Conservation (phyloP, 2,329 filamentous ascomycete species). For the Alternaria ethzedia region DNA sequence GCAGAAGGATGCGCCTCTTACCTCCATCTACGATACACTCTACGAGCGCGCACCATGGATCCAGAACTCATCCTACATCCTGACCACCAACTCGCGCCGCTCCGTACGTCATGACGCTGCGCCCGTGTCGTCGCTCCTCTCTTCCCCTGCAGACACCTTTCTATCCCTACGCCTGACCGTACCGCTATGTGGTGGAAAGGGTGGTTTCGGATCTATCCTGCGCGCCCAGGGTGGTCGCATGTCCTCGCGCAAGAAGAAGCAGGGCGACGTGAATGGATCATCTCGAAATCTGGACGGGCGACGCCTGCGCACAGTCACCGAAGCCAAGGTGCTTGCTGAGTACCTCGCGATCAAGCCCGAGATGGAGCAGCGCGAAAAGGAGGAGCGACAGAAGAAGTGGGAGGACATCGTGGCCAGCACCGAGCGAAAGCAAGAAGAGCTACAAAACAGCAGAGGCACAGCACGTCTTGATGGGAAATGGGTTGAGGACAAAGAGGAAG, state of each 20-base stretch:
- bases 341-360: slow-evolving; percentile 95
- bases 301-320: slow-evolving; percentile 86
- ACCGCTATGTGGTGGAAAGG: slow-evolving; percentile 89
- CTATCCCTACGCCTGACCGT: slow-evolving; percentile 81
- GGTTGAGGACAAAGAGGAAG: slow-evolving; percentile 94
- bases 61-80: slow-evolving; percentile 66
- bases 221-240: slow-evolving; percentile 97
- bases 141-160: slow-evolving; percentile 66
- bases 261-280: slow-evolving; percentile 83
- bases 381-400: slow-evolving; percentile 83
- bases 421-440: slow-evolving; percentile 82
- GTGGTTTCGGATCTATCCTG: slow-evolving; percentile 95
- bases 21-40: slow-evolving; percentile 70
- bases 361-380: slow-evolving; percentile 94
- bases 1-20: slow-evolving; percentile 69
- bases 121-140: slow-evolving; percentile 68
- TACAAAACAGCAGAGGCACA: slow-evolving; percentile 73
- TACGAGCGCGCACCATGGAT: slow-evolving; percentile 64
- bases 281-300: slow-evolving; percentile 93
- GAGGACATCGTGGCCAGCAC: slow-evolving; percentile 85
- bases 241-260: slow-evolving; percentile 91
- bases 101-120: slow-evolving; percentile 64
- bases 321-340: slow-evolving; percentile 93
- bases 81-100: slow-evolving; percentile 83
- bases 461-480: slow-evolving; percentile 81